A percentile compares a stretch with the other conserved stretches of the same genome.
These are phyloP conservation scores for Pythium guiyangense DNA, from an alignment of 352 stramenopile species.

Conservation along the genomic window DNA sequence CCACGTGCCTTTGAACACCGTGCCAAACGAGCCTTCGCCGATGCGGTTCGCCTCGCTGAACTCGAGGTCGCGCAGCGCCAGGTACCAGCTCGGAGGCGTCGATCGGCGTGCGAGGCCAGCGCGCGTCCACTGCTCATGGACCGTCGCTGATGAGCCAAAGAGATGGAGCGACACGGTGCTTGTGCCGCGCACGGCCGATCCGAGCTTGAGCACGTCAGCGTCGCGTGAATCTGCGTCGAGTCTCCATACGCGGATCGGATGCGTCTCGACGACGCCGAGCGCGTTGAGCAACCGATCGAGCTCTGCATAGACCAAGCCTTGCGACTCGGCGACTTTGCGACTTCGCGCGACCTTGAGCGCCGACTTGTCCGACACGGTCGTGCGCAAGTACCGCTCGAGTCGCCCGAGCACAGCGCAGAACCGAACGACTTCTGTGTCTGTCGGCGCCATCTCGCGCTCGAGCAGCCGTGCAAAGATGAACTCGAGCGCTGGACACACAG, in stretches of 20 bases:
- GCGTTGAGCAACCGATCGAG: conserved; percentile 1
- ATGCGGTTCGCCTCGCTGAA: background rate
- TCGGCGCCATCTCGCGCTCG: background rate
- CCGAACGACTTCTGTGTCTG: background rate
- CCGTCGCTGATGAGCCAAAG: background rate
- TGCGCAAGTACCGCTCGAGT: conserved; percentile 1
- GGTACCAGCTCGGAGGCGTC: background rate
- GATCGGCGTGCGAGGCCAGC: background rate
- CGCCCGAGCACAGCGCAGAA: conserved; percentile 1
- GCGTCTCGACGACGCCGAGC: background rate
- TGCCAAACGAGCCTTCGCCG: conserved; percentile 2
- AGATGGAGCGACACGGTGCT: background rate
- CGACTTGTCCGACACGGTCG: no score
- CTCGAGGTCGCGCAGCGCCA: background rate
- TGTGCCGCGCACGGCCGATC: no score
- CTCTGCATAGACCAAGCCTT: conserved; percentile 1
- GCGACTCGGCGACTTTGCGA: background rate
- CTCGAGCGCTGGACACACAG: conserved; percentile 3
- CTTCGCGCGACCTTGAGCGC: background rate
- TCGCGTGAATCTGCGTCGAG: background rate
- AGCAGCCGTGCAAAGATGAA: background rate
- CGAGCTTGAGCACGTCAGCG: background rate
- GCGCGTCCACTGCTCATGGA: background rate
- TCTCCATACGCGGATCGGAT: conserved; percentile 1
- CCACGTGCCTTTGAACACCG: conserved; percentile 2